phyloP scores from a whole-genome alignment of 2,329 filamentous ascomycete species.

The Orbilia quercus region DNA sequence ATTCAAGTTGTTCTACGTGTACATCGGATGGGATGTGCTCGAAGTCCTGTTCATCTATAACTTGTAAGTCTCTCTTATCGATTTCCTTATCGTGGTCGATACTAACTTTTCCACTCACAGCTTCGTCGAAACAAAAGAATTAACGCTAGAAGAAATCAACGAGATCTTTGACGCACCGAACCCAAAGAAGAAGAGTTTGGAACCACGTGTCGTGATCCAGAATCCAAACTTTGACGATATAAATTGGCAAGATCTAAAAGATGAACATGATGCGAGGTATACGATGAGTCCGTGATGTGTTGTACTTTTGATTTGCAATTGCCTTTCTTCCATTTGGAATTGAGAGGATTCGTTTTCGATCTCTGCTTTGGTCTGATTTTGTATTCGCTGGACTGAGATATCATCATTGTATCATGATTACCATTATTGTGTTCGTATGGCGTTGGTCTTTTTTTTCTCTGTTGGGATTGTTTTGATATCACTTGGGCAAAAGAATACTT shows the following conservation, averaged over 20 bases:
- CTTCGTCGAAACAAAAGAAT: slow-evolving; percentile 74
- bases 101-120: slow-evolving; percentile 33
- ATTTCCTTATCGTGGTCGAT: slow-evolving; percentile 61
- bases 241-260: slow-evolving; percentile 54
- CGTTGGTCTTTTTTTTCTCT: slow-evolving; percentile 12
- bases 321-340: slow-evolving; percentile 36
- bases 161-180: slow-evolving; percentile 73
- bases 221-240: slow-evolving; percentile 56
- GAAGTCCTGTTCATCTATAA: slow-evolving; percentile 63
- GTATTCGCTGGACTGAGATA: neutral
- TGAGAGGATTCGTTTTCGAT: slow-evolving; percentile 15
- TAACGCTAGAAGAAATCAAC: slow-evolving; percentile 76
- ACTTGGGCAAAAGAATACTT: slow-evolving; percentile 13
- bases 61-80: slow-evolving; percentile 56
- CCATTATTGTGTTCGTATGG: slow-evolving; percentile 37
- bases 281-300: slow-evolving; percentile 54
- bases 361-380: slow-evolving; percentile 7
- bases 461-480: slow-evolving; percentile 10
- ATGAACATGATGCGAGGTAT: slow-evolving; percentile 42
- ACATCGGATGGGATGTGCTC: slow-evolving; percentile 64
- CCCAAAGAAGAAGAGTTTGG: slow-evolving; percentile 58
- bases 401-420: slow-evolving; percentile 39
- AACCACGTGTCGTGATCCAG: slow-evolving; percentile 43
- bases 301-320: too few relatives aligned
- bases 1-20: slow-evolving; percentile 69